Percentiles rank a stretch among this genome's conserved stretches.
phyloP scores from a whole-genome alignment of 208 protist species.

The Naegleria fowleri region DNA sequence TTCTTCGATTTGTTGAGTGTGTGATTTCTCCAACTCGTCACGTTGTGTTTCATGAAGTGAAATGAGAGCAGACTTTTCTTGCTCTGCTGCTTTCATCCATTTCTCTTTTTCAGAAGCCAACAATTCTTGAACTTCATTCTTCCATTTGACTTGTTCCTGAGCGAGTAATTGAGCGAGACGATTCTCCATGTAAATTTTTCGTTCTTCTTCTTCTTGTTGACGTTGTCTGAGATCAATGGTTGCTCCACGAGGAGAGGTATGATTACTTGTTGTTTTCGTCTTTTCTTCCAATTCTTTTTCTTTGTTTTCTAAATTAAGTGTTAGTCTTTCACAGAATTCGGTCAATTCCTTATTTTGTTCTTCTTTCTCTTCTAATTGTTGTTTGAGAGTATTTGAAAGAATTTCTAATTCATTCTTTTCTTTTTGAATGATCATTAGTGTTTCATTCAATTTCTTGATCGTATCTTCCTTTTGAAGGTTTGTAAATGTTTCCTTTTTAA shows the following conservation, averaged over 20 bases:
- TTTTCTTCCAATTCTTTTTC: not conserved
- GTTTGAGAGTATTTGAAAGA: not conserved
- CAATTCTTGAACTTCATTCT: not conserved
- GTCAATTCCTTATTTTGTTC: not conserved
- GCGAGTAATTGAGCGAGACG: not conserved
- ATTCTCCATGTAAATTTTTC: not conserved
- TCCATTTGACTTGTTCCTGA: not conserved
- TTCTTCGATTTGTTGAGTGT: not conserved
- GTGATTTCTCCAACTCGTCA: not conserved
- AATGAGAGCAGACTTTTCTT: not conserved
- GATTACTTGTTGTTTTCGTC: not conserved
- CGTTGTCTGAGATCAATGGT: not conserved
- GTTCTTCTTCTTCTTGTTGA: not conserved
- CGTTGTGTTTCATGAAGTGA: not conserved
- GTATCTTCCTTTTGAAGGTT: not conserved
- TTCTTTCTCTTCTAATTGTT: not conserved
- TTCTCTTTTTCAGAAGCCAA: not conserved
- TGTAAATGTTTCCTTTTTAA: not conserved
- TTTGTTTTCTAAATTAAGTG: not conserved
- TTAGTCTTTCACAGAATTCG: not conserved
- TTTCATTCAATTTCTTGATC: not conserved
- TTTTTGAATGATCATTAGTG: not conserved
- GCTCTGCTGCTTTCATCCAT: not conserved
- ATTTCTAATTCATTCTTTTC: not conserved
- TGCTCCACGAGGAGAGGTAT: not conserved